Evolutionary conservation across 345 rosid genomes (phyloP).

Genomic region (Populus nigra): DNA sequence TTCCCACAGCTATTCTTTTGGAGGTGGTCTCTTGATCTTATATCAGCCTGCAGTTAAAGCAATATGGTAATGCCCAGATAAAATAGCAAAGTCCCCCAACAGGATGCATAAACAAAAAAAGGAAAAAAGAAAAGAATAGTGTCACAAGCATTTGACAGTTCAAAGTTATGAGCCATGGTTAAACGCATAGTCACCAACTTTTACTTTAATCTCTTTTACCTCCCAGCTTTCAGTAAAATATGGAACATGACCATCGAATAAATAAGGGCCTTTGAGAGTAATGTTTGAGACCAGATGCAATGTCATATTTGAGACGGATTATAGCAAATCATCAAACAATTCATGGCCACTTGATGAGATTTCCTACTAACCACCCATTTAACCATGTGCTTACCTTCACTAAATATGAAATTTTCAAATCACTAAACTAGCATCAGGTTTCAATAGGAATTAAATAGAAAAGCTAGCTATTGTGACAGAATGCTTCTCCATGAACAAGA

Average conservation of each 20-base stretch:
- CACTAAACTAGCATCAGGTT: neutral
- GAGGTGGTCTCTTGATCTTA: slow-evolving; percentile 65
- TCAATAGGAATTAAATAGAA: neutral
- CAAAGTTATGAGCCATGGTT: neutral
- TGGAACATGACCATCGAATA: neutral
- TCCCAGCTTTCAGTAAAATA: slow-evolving; percentile 2
- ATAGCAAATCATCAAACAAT: neutral
- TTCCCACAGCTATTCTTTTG: slow-evolving; percentile 36
- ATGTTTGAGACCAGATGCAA: neutral
- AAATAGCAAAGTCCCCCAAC: neutral
- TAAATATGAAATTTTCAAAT: neutral
- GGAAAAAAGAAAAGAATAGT: too few species aligned
- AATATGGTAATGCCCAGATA: neutral
- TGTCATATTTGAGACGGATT: neutral
- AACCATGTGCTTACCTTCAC: neutral
- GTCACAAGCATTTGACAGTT: neutral
- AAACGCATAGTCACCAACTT: neutral
- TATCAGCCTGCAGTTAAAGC: slow-evolving; percentile 58
- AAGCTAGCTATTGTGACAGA: too few species aligned
- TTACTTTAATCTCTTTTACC: neutral
- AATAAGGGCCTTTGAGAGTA: neutral
- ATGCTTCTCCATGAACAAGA: neutral
- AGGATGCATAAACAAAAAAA: neutral
- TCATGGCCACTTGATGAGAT: neutral
- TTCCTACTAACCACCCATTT: neutral